Evolutionary conservation across 345 rosid genomes (phyloP), one percentile per base, ranked within the genome.

Genomic region (Leavenworthia alabamica): DNA sequence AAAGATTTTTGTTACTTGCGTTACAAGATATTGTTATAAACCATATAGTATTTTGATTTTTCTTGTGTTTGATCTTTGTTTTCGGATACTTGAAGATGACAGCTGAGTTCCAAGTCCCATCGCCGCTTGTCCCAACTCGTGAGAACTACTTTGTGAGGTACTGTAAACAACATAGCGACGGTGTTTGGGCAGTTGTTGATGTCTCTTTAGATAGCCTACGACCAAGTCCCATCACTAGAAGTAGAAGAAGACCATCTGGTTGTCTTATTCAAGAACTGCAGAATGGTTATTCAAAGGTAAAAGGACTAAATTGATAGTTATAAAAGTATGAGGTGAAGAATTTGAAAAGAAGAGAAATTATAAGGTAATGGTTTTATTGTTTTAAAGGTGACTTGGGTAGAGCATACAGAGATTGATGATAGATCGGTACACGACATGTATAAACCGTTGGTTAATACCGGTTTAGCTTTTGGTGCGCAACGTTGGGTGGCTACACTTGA

Each of bases 241-340:
- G 78, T 59, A 67, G 90, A 72, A 86, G 96, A 76, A 83, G 96
- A 80, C 95, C 96, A n/a, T 91, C 98, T 0, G 98, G 98, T 53
- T 91, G 98, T 64, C 58, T 91, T 23, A 91, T 91, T 66, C 92
- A 84, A 71, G 96, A 88, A 78, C 39, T 91, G 69, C 92, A 82
- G 31, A 88, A 88, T 73, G 96, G 96, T 12, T 88, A 88, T 77
- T 91, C 98, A 0, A 91, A 91, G 98, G 98, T 88, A 52, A 32
- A 9, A 12, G 31, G 13, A 6, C 17, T 60, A 36, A 33, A 11
- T 45, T 53, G 7, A 7, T 16, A 32, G 5, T 7, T 35, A n/a
- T 10, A 1, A 8, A 40, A 22, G 46, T 41, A 0, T 9, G 17
- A 8, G 43, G 22, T 49, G 8, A 13, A 60, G 2, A 32, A 3